A percentile compares a stretch with the other conserved stretches of the same genome.
These are phyloP conservation scores for Clarireedia monteithiana DNA, from an alignment of 2,329 filamentous ascomycete genomes.

Conservation along the genomic window DNA sequence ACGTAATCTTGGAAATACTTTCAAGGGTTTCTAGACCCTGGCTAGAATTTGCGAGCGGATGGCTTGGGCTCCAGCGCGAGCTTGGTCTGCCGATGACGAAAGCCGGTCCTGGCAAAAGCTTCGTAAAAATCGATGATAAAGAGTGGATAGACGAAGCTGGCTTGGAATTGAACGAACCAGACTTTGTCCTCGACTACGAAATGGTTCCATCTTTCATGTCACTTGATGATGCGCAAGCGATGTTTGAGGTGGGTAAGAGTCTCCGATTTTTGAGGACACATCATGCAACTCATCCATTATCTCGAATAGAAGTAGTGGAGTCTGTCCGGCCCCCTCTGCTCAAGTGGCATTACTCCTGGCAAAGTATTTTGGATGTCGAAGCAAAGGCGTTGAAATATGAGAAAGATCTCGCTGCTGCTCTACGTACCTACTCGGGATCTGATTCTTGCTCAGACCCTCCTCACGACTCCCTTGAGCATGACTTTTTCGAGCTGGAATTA, in stretches of 20 bases:
- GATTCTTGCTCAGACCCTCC: background rate
- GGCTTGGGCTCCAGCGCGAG: slow-evolving; percentile 63
- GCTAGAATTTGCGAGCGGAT: slow-evolving; percentile 60
- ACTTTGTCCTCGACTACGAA: slow-evolving; percentile 55
- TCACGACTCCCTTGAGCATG: background rate
- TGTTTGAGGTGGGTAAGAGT: slow-evolving; percentile 77
- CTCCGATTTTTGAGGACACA: slow-evolving; percentile 63
- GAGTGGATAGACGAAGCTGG: slow-evolving; percentile 51
- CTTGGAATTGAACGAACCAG: slow-evolving; percentile 46
- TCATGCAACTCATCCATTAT: slow-evolving; percentile 64
- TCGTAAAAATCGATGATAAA: slow-evolving; percentile 51
- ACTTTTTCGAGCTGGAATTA: slow-evolving; percentile 29
- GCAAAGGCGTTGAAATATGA: slow-evolving; percentile 48
- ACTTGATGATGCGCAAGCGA: slow-evolving; percentile 56
- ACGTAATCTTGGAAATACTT: slow-evolving; percentile 60
- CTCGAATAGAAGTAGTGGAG: slow-evolving; percentile 40
- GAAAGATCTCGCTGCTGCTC: slow-evolving; percentile 31
- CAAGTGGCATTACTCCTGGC: slow-evolving; percentile 67
- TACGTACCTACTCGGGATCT: slow-evolving; percentile 17
- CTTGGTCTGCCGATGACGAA: slow-evolving; percentile 45
- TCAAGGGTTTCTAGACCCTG: slow-evolving; percentile 56
- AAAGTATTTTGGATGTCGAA: slow-evolving; percentile 57
- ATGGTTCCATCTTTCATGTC: slow-evolving; percentile 67
- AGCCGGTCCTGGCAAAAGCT: slow-evolving; percentile 42
- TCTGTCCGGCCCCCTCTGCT: slow-evolving; percentile 47